Percentiles rank a stretch among this genome's conserved stretches.
phyloP scores from a whole-genome alignment of 768 basidiomycete species.

The Cystobasidium ongulense region DNA sequence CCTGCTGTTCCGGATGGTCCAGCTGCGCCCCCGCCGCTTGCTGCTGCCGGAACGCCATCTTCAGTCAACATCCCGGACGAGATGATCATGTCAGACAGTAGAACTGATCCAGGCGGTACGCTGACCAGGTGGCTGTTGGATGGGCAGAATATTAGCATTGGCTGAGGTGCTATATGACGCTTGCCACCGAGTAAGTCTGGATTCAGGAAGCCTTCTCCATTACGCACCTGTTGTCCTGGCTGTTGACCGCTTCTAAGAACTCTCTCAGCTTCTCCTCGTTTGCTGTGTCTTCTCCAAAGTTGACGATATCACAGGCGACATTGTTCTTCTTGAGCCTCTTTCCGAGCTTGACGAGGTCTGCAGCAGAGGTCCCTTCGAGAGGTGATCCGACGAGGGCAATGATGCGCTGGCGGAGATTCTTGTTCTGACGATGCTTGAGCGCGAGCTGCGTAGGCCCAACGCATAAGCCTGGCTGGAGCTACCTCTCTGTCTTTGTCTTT shows the following conservation, averaged over 20 bases:
- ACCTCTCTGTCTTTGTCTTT: no score
- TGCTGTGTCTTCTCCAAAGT: constrained; percentile 73
- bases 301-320: constrained; percentile 83
- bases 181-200: not conserved
- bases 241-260: constrained; percentile 74
- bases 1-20: constrained; percentile 52
- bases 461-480: constrained; percentile 85
- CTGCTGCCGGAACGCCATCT: constrained; percentile 51
- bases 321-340: constrained; percentile 99
- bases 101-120: constrained; percentile 63
- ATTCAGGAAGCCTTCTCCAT: not conserved
- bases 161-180: no score
- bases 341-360: constrained; percentile 67
- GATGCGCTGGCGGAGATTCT: constrained; percentile 92
- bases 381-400: constrained; percentile 91
- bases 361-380: constrained; percentile 47
- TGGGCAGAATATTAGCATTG: not conserved
- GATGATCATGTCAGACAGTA: constrained; percentile 74
- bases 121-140: constrained; percentile 64
- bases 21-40: constrained; percentile 52
- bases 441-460: constrained; percentile 54
- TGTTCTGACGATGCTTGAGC: constrained; percentile 94
- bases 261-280: constrained; percentile 63
- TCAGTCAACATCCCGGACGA: constrained; percentile 72
- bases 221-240: constrained; percentile 71